Evolutionary conservation across 345 rosid species (phyloP), one percentile per base, ranked within the genome.

Genomic region (Euphorbia lathyris): DNA sequence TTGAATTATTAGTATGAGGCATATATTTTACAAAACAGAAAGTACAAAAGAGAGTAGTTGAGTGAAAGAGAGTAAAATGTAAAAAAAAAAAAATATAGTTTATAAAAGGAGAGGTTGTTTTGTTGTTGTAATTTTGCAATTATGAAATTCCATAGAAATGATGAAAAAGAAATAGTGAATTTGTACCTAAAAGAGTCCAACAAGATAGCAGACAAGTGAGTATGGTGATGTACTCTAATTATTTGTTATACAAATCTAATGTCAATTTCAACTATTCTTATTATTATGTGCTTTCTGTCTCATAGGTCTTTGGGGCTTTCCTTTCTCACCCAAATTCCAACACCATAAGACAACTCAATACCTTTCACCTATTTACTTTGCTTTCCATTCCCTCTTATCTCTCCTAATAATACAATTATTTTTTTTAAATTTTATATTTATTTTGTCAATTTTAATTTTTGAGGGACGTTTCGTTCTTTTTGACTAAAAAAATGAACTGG

Each of bases 261-360:
- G 78, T 75, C 81, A 69, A 74, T 77, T 67, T 69, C 82, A 70
- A 70, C 43, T 23, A 8, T 38, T 74, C 62, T 66, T 72, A 34
- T 43, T 77, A 72, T 58, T 69, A 67, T 38, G 69, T 77, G 75
- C 78, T 77, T 75, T 70, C 74, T 77, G 81, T 69, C 82, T 79
- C 65, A 74, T 9, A 47, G 69, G 77, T 42, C 17, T 75, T 79
- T 80, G 72, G 83, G 59, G n/a, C 69, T 77, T 82, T 72, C 82
- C 84, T 71, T 83, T 80, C 78, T 71, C 20, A 55, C 79, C 74
- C 84, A 83, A 72, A 70, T 32, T 78, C 83, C 84, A 83, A 86
- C 64, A 11, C 78, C 78, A 74, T 55, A 59, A 70, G 86, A 85
- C 87, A 82, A 80, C 77, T 62, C 20, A 30, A 74, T 23, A n/a